These are phyloP conservation scores for Colletotrichum sublineola DNA, from an alignment of 2,329 filamentous ascomycete genomes.

Conservation along the genomic window DNA sequence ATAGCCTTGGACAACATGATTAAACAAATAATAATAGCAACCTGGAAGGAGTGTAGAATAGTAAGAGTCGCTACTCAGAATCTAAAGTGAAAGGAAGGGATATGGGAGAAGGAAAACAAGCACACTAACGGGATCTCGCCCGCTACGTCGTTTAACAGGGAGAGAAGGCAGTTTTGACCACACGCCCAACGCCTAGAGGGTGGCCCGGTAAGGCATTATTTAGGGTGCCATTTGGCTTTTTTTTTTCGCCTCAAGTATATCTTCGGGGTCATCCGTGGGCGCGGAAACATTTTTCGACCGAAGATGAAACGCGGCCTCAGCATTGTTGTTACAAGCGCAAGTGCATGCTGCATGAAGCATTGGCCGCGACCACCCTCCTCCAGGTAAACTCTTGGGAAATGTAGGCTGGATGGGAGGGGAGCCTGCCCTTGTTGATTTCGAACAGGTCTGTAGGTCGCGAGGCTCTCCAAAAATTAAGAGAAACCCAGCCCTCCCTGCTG, in stretches of 20 bases:
- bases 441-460: conserved; percentile 13
- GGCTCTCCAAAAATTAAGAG: not conserved
- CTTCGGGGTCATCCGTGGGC: conserved; percentile 21
- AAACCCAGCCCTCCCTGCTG: not conserved
- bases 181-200: not conserved
- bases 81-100: conserved; percentile 21
- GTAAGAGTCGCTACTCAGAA: conserved; percentile 10
- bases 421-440: conserved; percentile 14
- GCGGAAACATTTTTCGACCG: conserved; percentile 34
- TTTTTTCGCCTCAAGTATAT: conserved; percentile 6
- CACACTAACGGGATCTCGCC: conserved; percentile 42
- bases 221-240: conserved; percentile 16
- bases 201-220: conserved; percentile 22
- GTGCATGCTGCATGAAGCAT: conserved; percentile 35
- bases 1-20: conserved; percentile 53
- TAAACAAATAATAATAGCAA: conserved; percentile 13
- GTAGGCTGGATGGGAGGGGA: conserved; percentile 20
- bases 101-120: conserved; percentile 23
- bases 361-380: conserved; percentile 19
- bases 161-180: conserved; percentile 24
- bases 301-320: conserved; percentile 40
- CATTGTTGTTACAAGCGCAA: conserved; percentile 33
- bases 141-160: conserved; percentile 35
- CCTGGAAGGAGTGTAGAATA: conserved; percentile 24
- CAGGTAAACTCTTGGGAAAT: conserved; percentile 16